Conservation (phyloP, 2,329 filamentous ascomycete genomes). For the Sporothrix variecibatus region DNA sequence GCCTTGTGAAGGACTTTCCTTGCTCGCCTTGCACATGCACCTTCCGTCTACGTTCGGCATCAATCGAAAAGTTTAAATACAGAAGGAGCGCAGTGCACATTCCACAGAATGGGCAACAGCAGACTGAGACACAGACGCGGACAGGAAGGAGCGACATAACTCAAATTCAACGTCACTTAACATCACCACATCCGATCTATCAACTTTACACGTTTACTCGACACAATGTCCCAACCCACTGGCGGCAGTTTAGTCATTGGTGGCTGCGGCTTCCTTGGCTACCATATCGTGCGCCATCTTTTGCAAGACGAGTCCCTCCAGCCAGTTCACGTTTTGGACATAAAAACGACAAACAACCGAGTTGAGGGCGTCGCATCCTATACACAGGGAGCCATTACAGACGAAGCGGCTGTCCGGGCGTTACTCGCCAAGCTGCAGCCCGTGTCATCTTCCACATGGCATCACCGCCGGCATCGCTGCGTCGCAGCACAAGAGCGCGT, state of each 20-base stretch:
- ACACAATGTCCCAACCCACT: not conserved
- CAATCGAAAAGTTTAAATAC: not conserved
- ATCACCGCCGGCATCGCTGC: slow-evolving; percentile 36
- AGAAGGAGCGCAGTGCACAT: not conserved
- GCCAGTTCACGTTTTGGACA: slow-evolving; percentile 37
- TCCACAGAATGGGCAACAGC: not conserved
- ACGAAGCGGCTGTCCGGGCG: slow-evolving; percentile 26
- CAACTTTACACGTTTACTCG: not conserved
- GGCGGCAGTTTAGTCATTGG: slow-evolving; percentile 36
- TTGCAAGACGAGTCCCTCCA: slow-evolving; percentile 32
- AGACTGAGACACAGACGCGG: not conserved
- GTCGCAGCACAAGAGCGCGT: slow-evolving; percentile 28
- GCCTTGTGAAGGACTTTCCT: too few relatives aligned
- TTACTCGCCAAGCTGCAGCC: slow-evolving; percentile 36
- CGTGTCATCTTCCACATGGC: slow-evolving; percentile 39
- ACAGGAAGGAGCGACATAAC: not conserved
- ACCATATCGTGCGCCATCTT: slow-evolving; percentile 37
- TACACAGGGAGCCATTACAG: slow-evolving; percentile 35
- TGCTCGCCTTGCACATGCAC: not conserved
- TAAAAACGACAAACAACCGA: slow-evolving; percentile 33
- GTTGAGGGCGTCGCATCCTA: slow-evolving; percentile 35
- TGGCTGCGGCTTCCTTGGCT: slow-evolving; percentile 41
- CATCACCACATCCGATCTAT: not conserved
- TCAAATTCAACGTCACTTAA: not conserved
- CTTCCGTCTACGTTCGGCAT: not conserved